phyloP scores from a whole-genome alignment of 805 yeast genomes.

The Barnettozyma siamensis region DNA sequence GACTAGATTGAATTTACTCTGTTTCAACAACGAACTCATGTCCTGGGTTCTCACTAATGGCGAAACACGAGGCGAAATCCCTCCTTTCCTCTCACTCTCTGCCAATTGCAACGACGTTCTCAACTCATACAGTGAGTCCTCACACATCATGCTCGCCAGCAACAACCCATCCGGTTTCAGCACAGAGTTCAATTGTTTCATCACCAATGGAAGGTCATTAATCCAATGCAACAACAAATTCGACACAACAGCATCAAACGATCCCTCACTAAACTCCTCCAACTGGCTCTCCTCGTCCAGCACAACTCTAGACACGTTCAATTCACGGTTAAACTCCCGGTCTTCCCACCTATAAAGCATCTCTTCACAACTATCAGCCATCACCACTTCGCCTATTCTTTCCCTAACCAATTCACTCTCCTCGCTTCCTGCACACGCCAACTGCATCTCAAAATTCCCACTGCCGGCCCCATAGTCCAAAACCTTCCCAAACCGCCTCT shows the following conservation, averaged over 20 bases:
- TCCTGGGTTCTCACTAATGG: constrained; percentile 78
- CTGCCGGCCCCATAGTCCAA: constrained; percentile 72
- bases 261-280: constrained; percentile 32
- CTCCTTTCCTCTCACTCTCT: constrained; percentile 73
- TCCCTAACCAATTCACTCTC: constrained; percentile 49
- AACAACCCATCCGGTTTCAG: constrained; percentile 78
- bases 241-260: constrained; percentile 67
- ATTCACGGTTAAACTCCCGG: constrained; percentile 31
- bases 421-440: constrained; percentile 29
- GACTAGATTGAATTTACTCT: constrained; percentile 72
- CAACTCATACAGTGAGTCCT: constrained; percentile 79
- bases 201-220: constrained; percentile 69
- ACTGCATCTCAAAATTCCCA: constrained; percentile 50
- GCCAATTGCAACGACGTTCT: constrained; percentile 78
- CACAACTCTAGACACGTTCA: constrained; percentile 44
- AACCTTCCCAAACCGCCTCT: constrained; percentile 52
- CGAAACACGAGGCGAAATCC: constrained; percentile 73
- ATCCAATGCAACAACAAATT: constrained; percentile 80
- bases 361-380: constrained; percentile 59
- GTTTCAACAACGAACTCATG: constrained; percentile 64
- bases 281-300: constrained; percentile 67
- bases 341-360: constrained; percentile 49
- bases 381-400: constrained; percentile 47
- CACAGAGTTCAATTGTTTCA: constrained; percentile 48
- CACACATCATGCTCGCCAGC: constrained; percentile 76